Conservation (phyloP, 257 asterid genomes). For the Marsdenia floribunda region DNA sequence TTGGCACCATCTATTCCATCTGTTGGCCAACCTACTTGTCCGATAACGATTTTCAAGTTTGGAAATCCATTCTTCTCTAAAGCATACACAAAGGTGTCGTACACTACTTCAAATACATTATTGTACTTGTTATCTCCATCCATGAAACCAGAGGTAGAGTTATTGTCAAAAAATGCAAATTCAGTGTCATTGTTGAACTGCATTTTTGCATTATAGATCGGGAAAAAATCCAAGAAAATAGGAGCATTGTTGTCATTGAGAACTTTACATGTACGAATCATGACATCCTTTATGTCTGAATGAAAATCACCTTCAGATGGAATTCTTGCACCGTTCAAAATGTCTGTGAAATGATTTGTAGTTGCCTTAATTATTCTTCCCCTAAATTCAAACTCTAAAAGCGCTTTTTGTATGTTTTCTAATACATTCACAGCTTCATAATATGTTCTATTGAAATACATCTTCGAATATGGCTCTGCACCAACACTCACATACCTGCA, state of each 20-base stretch:
- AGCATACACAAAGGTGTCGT: constrained; percentile 50
- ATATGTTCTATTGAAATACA: background rate
- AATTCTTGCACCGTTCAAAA: background rate
- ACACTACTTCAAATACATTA: constrained; percentile 59
- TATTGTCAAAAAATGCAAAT: constrained; percentile 64
- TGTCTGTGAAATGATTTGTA: background rate
- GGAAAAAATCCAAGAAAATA: constrained; percentile 59
- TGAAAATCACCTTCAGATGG: constrained; percentile 67
- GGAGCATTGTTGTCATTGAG: constrained; percentile 47
- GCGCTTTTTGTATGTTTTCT: background rate
- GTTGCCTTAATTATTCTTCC: background rate
- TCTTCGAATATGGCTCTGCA: background rate
- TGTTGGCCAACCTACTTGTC: constrained; percentile 87
- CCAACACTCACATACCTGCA: constrained; percentile 8
- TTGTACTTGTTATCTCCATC: constrained; percentile 40
- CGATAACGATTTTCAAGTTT: constrained; percentile 38
- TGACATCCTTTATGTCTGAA: constrained; percentile 35
- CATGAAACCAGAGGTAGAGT: constrained; percentile 26
- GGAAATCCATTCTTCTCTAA: constrained; percentile 33
- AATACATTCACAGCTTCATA: background rate
- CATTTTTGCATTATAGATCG: constrained; percentile 45
- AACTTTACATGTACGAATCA: constrained; percentile 32
- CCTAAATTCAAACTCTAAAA: background rate
- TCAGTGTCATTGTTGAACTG: constrained; percentile 39
- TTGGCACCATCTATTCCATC: constrained; percentile 46